These are phyloP conservation scores for Powellomyces hirtus DNA, from an alignment of 192 early-diverging fungal species.

Conservation along the genomic window DNA sequence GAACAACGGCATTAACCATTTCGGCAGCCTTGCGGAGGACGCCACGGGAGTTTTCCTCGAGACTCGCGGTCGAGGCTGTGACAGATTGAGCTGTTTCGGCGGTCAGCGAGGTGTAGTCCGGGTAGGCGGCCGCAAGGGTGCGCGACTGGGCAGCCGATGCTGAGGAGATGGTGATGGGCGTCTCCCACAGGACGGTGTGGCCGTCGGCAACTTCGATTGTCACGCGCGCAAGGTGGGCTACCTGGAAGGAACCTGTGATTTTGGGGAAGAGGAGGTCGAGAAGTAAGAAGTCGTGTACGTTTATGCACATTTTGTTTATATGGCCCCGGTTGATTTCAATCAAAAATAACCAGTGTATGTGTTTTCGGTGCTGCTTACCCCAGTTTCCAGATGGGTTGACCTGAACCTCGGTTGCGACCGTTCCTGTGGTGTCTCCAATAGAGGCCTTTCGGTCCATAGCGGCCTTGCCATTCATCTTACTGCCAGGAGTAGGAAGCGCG, in stretches of 20 bases:
- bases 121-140: slow-evolving; percentile 6
- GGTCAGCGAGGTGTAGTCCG: slow-evolving; percentile 3
- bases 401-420: slow-evolving; percentile 12
- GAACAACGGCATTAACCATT: slow-evolving; percentile 15
- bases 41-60: slow-evolving; percentile 5
- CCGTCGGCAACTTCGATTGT: slow-evolving; percentile 27
- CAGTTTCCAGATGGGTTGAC: slow-evolving; percentile 24
- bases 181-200: slow-evolving; percentile 28
- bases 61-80: slow-evolving; percentile 8
- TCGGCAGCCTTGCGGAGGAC: slow-evolving; percentile 13
- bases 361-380: too few species aligned
- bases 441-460: slow-evolving; percentile 19
- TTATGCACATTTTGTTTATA: too few species aligned
- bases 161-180: slow-evolving; percentile 17
- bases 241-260: slow-evolving; percentile 19
- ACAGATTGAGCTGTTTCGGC: background rate
- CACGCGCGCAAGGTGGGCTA: slow-evolving; percentile 19
- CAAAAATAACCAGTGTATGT: too few species aligned
- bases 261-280: background rate
- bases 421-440: slow-evolving; percentile 13
- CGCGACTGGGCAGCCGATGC: slow-evolving; percentile 3
- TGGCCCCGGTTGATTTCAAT: too few species aligned
- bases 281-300: too few species aligned
- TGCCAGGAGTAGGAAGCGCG: slow-evolving; percentile 17
- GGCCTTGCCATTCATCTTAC: slow-evolving; percentile 14